phyloP scores from a whole-genome alignment of 2,329 filamentous ascomycete species.

The Aspergillus flavus region DNA sequence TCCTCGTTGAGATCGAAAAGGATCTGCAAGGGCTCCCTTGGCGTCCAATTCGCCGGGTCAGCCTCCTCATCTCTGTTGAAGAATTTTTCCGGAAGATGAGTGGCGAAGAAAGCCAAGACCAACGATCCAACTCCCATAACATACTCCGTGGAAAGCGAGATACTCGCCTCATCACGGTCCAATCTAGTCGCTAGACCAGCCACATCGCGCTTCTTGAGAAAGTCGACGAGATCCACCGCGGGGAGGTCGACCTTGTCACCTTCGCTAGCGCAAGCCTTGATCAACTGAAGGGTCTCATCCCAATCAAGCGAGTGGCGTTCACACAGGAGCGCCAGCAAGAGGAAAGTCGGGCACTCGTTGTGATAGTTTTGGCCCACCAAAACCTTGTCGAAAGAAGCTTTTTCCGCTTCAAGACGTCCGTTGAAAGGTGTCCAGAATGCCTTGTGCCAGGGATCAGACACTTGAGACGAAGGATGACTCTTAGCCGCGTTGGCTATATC shows the following conservation, averaged over 20 bases:
- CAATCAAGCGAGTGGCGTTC: conserved; percentile 18
- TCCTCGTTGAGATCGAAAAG: conserved; percentile 9
- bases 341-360: conserved; percentile 16
- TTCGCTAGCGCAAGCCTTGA: conserved; percentile 6
- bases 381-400: conserved; percentile 9
- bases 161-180: conserved; percentile 14
- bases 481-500: background rate
- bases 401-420: conserved; percentile 16
- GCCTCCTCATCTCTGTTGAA: conserved; percentile 14
- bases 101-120: conserved; percentile 13
- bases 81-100: conserved; percentile 11
- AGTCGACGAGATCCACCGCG: conserved; percentile 11
- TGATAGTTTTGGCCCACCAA: conserved; percentile 5
- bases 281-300: conserved; percentile 17
- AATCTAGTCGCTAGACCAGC: conserved; percentile 9
- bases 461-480: conserved; percentile 6
- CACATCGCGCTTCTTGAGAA: conserved; percentile 9
- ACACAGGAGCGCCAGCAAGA: conserved; percentile 15
- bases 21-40: conserved; percentile 11
- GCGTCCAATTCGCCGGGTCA: conserved; percentile 9
- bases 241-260: conserved; percentile 6
- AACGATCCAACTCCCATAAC: conserved; percentile 15
- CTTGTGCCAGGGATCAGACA: conserved; percentile 16
- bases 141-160: conserved; percentile 16
- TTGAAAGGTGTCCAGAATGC: conserved; percentile 17